Percentiles rank a stretch among this genome's conserved stretches.
phyloP scores from a whole-genome alignment of 495 filamentous ascomycete species.

The Darksidea phi region DNA sequence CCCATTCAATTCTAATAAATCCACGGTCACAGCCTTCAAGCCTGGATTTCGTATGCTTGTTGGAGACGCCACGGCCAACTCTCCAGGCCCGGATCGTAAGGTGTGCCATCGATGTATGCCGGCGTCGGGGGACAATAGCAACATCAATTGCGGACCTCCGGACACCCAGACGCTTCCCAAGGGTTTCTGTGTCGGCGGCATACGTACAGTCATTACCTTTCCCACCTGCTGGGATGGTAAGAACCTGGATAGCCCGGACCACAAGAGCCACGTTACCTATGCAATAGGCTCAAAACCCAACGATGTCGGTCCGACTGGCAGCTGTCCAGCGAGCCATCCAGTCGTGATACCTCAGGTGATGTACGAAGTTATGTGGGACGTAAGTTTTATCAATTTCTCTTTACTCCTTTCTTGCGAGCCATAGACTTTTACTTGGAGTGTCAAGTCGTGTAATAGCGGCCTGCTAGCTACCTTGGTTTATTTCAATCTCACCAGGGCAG shows the following conservation, averaged over 20 bases:
- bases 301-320: constrained; percentile 34
- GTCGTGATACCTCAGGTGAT: constrained; percentile 29
- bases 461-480: too few relatives aligned
- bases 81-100: constrained; percentile 5
- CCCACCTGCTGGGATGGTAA: constrained; percentile 53
- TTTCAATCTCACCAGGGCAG: background rate
- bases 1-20: constrained; percentile 1
- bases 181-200: constrained; percentile 21
- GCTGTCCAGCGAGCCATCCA: constrained; percentile 24
- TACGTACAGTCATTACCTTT: constrained; percentile 24
- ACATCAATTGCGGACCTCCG: constrained; percentile 25
- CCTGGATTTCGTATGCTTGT: constrained; percentile 32
- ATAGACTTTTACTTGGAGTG: too few relatives aligned
- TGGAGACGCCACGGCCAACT: constrained; percentile 12
- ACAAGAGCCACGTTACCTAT: constrained; percentile 49
- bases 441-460: background rate
- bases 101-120: constrained; percentile 30
- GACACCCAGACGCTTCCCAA: constrained; percentile 21
- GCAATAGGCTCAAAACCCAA: constrained; percentile 10
- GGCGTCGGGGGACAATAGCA: constrained; percentile 12
- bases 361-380: constrained; percentile 38
- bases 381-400: constrained; percentile 7
- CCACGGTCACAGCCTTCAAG: constrained; percentile 31
- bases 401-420: too few relatives aligned
- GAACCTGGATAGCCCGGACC: constrained; percentile 54